Base-by-base conservation (phyloP, 139 green algal species). In the Chlamydomonas incerta region DNA sequence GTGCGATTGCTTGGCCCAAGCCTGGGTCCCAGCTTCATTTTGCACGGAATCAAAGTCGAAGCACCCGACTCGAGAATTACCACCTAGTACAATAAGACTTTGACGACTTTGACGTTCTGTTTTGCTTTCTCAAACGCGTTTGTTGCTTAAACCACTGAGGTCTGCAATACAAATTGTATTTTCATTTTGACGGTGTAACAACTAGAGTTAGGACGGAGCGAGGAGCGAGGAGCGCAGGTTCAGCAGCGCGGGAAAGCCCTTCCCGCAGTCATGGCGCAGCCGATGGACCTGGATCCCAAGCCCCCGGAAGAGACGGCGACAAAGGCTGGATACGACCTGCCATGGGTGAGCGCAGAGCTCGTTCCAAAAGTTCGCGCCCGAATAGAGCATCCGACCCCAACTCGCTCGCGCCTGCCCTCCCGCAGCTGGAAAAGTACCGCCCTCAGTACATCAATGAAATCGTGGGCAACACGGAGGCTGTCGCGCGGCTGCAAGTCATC, bases 401-500 rank as follows among this genome's bases (percentile, higher is more conserved):
- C 55, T 2, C 31, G 23, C 60, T 31, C 24, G 28, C 24, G 60
- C 60, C 31, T 66, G 3, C 18, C 55, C 55, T 23, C 31, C 23
- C 34, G 67, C 88, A 97, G 97, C 93, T 99, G 0, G 97, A 99
- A 68, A 99, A 99, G 87, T 99, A 98, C 81, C 90, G 97, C 1
- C 97, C 97, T 0, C 88, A 72, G 31, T 73, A 90, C 6, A 94
- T 99, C 21, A 93, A 92, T 15, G 97, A 99, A 55, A 97, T 99
- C 28, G 97, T 99, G 31, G 97, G 97, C 46, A 99, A 99, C 73
- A 83, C 85, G 4, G 97, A 99, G 31, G 97, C 97, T 0, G 96
- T 99, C 1, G 92, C 91, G 2, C 90, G 97, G 10, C 88, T 99
- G n/a, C 89, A 96, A 67, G 91, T 97, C 60, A 99, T 99, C 62